Conservation (phyloP, 306 rosid species). For the Cicer chorassanicum region DNA sequence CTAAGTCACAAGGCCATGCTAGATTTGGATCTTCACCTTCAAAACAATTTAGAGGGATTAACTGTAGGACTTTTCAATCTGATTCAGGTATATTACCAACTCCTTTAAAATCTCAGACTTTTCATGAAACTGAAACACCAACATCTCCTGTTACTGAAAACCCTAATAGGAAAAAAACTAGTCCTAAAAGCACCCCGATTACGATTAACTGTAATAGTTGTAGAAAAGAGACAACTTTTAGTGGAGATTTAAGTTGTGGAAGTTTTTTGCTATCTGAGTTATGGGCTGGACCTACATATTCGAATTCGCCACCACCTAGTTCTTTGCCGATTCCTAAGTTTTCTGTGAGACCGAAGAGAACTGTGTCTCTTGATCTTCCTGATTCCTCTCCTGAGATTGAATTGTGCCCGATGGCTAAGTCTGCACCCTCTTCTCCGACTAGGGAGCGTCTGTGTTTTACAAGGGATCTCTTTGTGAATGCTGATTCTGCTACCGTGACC, state of each 20-base stretch:
- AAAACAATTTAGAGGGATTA: constrained; percentile 59
- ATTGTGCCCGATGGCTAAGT: constrained; percentile 59
- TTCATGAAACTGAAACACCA: constrained; percentile 54
- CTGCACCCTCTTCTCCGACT: constrained; percentile 67
- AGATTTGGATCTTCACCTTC: constrained; percentile 59
- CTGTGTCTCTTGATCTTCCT: constrained; percentile 69
- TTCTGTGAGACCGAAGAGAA: constrained; percentile 68
- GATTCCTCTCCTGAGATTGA: constrained; percentile 53
- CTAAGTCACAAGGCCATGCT: constrained; percentile 56
- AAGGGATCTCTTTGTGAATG: constrained; percentile 51
- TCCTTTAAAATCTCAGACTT: constrained; percentile 56
- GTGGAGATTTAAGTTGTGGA: constrained; percentile 46
- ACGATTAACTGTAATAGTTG: constrained; percentile 48
- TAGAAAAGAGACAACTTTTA: constrained; percentile 45
- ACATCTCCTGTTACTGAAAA: not conserved
- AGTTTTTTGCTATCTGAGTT: constrained; percentile 70
- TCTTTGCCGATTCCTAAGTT: constrained; percentile 90
- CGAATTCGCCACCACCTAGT: constrained; percentile 92
- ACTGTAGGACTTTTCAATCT: constrained; percentile 77
- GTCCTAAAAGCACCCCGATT: constrained; percentile 62
- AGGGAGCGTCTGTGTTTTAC: constrained; percentile 52
- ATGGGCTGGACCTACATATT: constrained; percentile 97
- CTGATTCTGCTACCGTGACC: constrained; percentile 71
- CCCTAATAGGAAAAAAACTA: constrained; percentile 29
- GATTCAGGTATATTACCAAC: constrained; percentile 70